Evolutionary conservation across 129 eudicot genomes (phyloP), one percentile per base, ranked within the genome.

Genomic region (Arctium minus): DNA sequence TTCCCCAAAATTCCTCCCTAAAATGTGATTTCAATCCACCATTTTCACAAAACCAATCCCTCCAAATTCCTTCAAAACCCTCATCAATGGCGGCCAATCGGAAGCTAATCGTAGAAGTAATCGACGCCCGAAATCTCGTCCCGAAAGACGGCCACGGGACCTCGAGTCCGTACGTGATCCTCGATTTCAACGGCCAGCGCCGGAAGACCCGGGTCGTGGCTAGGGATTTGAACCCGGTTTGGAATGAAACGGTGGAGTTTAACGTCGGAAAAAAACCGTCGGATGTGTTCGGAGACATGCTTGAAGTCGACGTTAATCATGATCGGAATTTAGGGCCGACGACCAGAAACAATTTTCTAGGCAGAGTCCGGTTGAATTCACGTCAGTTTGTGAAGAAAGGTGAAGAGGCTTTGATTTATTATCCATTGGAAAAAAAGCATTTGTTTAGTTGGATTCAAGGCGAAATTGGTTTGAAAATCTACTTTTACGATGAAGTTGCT

Each of bases 101-200:
- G 10, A 91, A 95, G 70, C 91, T 90, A 3, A 75, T 91, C 8
- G 97, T 95, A 35, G 97, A 92, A 72, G 94, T 95, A 37, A 73
- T 92, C 1, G 98, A 94, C 2, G 96, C 98, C 3, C 85, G 87
- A 0, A 86, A 90, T 64, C 91, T 94, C 8, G 44, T 60, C 9
- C 97, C 98, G 0, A 94, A 89, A 80, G 98, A 94, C 78, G 98
- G 98, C 0, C 96, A 92, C 4, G 98, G 98, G 1, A 80, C 94
- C 1, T 94, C 96, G 0, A 94, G 98, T 46, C 98, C 98, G 1
- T 94, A 94, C 35, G 98, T 80, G 38, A 72, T 92, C 8, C 81
- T 94, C 30, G 98, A 92, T 67, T 94, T 86, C 79, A 82, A 94
- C 77, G 97, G 98, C 2, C 98, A 94, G 78, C 72, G 97, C 6